These are phyloP conservation scores for Cyberlindnera euphorbiiphila DNA, from an alignment of 805 yeast species.

Conservation along the genomic window DNA sequence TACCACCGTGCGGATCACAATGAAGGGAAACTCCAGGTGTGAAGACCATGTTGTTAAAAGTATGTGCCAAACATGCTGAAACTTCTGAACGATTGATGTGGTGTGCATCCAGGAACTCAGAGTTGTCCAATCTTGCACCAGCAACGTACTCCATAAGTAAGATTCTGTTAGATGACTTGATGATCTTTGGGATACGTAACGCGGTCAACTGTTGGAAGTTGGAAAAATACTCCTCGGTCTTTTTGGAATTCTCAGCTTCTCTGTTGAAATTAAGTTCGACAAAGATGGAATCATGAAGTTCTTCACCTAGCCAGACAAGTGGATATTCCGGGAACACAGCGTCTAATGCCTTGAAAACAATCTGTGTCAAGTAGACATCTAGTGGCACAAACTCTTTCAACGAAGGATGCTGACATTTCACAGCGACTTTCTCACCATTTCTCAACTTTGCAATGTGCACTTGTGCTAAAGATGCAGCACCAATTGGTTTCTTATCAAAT, in stretches of 20 bases:
- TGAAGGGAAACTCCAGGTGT: constrained; percentile 89
- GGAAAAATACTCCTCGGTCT: constrained; percentile 66
- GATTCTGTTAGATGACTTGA: constrained; percentile 63
- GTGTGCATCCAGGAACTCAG: constrained; percentile 56
- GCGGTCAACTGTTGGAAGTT: constrained; percentile 62
- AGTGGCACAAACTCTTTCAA: constrained; percentile 84
- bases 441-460: constrained; percentile 76
- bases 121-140: constrained; percentile 82
- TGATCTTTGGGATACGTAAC: constrained; percentile 69
- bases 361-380: constrained; percentile 73
- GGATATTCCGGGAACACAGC: constrained; percentile 92
- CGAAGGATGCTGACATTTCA: constrained; percentile 91
- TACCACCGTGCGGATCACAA: constrained; percentile 99
- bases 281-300: constrained; percentile 76
- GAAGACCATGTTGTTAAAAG: constrained; percentile 93
- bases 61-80: constrained; percentile 80
- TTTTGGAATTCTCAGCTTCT: constrained; percentile 78
- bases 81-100: constrained; percentile 73
- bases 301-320: constrained; percentile 92
- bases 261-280: constrained; percentile 87
- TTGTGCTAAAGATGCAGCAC: constrained; percentile 95
- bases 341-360: constrained; percentile 70
- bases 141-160: constrained; percentile 82
- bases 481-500: constrained; percentile 75
- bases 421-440: constrained; percentile 74